A percentile compares a stretch with the other conserved stretches of the same genome.
These are phyloP conservation scores for Psidium guajava DNA, from an alignment of 345 rosid genomes.

Conservation along the genomic window DNA sequence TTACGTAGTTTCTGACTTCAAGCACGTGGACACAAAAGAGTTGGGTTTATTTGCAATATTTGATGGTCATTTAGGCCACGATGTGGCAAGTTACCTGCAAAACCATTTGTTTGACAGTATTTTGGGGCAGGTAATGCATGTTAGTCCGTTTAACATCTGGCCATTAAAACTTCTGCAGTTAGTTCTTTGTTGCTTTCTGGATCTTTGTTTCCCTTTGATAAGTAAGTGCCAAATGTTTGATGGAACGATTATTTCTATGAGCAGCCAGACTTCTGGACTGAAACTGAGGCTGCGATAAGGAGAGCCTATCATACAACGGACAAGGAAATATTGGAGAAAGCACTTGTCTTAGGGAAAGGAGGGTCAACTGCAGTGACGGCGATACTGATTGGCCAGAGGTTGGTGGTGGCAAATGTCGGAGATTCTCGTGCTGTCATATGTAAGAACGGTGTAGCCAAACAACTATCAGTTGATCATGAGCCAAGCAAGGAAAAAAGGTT, in stretches of 20 bases:
- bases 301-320: slow-evolving; percentile 66
- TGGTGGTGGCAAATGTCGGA: slow-evolving; percentile 78
- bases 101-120: slow-evolving; percentile 61
- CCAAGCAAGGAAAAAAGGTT: slow-evolving; percentile 56
- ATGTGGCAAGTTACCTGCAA: slow-evolving; percentile 67
- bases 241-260: background rate
- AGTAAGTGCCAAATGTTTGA: background rate
- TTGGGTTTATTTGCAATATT: slow-evolving; percentile 80
- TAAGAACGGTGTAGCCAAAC: slow-evolving; percentile 53
- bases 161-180: background rate
- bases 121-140: slow-evolving; percentile 45
- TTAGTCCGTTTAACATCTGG: background rate
- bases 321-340: slow-evolving; percentile 42
- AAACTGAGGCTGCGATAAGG: slow-evolving; percentile 50
- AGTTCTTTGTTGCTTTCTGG: background rate
- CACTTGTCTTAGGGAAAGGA: slow-evolving; percentile 58
- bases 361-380: slow-evolving; percentile 95
- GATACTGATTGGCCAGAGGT: slow-evolving; percentile 59
- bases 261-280: slow-evolving; percentile 72
- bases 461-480: slow-evolving; percentile 76
- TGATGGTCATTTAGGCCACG: slow-evolving; percentile 87
- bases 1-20: slow-evolving; percentile 53
- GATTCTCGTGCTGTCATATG: slow-evolving; percentile 83
- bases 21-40: slow-evolving; percentile 33
- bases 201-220: background rate